Evolutionary conservation across 2,329 filamentous ascomycete species (phyloP).

Genomic region (Xylaria digitata): DNA sequence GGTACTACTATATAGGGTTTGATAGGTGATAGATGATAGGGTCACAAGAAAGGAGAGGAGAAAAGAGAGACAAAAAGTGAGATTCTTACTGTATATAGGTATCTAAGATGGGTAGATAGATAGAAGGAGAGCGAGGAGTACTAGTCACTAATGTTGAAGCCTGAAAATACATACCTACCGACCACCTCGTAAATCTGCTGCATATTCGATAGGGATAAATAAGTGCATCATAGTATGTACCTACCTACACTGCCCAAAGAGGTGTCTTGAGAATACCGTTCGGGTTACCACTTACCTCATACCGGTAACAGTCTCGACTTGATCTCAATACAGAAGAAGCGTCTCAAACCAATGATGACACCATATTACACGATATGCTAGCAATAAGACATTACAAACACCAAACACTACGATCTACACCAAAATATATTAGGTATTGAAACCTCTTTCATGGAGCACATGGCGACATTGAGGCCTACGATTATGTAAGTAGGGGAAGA

Average conservation of each 20-base stretch:
- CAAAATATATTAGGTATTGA: background rate
- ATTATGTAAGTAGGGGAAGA: background rate
- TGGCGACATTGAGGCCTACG: constrained; percentile 1
- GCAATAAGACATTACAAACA: constrained; percentile 27
- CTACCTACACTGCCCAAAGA: background rate
- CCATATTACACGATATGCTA: constrained; percentile 33
- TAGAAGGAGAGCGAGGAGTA: background rate
- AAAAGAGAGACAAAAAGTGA: background rate
- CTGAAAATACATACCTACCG: background rate
- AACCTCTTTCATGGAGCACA: constrained; percentile 22
- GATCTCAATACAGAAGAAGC: constrained; percentile 5
- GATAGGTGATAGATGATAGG: constrained; percentile 7
- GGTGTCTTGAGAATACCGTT: background rate
- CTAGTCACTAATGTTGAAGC: constrained; percentile 1
- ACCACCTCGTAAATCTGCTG: background rate
- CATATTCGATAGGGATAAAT: background rate
- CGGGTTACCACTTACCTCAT: background rate
- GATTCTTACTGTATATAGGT: background rate
- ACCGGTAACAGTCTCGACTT: background rate
- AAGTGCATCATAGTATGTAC: background rate
- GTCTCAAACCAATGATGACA: constrained; percentile 26
- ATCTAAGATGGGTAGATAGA: background rate
- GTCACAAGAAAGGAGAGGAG: background rate
- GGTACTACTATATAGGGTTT: background rate
- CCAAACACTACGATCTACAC: background rate